Percentiles rank a stretch among this genome's conserved stretches.
Evolutionary conservation across 2,329 filamentous ascomycete genomes (phyloP).

Genomic region (Pseudogymnoascus sp.): DNA sequence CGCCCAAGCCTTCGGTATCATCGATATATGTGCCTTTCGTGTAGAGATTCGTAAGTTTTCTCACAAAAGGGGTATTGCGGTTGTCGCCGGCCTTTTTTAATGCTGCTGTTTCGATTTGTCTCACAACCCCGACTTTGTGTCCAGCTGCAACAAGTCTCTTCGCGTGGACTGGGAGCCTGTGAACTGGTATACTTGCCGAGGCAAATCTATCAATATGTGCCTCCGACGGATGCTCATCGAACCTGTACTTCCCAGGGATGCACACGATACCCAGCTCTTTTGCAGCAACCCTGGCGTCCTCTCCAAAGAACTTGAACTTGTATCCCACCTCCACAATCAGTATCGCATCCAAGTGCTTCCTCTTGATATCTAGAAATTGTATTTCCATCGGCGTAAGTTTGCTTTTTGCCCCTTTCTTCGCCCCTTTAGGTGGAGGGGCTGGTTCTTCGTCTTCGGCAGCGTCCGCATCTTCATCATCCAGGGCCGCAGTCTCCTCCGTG

Average conservation of each 20-base stretch:
- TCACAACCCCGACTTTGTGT: constrained; percentile 90
- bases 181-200: constrained; percentile 90
- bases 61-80: constrained; percentile 81
- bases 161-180: constrained; percentile 84
- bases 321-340: constrained; percentile 94
- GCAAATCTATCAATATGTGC: constrained; percentile 88
- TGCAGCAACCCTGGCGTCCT: constrained; percentile 82
- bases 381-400: constrained; percentile 94
- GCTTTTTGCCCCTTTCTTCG: constrained; percentile 64
- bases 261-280: constrained; percentile 93
- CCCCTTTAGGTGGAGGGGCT: constrained; percentile 43
- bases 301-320: constrained; percentile 95
- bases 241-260: constrained; percentile 90
- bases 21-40: constrained; percentile 98
- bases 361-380: constrained; percentile 90
- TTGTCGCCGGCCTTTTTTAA: constrained; percentile 95
- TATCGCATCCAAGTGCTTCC: constrained; percentile 80
- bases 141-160: constrained; percentile 88
- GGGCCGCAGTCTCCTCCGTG: constrained; percentile 44
- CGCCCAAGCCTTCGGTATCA: constrained; percentile 74
- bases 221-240: constrained; percentile 89
- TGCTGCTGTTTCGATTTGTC: constrained; percentile 90
- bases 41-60: constrained; percentile 92
- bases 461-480: constrained; percentile 43
- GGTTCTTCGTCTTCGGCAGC: constrained; percentile 52